Conservation (phyloP, 495 filamentous ascomycete genomes). For the Umbilicaria muhlenbergii region DNA sequence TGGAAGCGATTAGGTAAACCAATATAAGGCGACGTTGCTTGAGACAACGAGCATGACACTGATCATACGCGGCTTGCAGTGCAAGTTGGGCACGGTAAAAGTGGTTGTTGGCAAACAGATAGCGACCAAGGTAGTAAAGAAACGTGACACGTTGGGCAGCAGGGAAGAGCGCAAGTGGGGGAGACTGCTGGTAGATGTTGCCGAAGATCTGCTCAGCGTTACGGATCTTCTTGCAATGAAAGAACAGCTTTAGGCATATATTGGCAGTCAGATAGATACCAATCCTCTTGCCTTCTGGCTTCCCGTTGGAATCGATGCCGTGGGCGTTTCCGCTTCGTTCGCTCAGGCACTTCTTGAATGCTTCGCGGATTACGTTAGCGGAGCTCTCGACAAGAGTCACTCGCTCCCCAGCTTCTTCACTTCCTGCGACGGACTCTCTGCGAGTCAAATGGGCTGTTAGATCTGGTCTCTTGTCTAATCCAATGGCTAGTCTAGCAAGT, state of each 20-base stretch:
- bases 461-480: conserved; percentile 58
- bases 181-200: conserved; percentile 71
- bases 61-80: conserved; percentile 63
- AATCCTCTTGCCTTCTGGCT: conserved; percentile 66
- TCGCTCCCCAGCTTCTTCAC: conserved; percentile 38
- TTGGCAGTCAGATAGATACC: conserved; percentile 89
- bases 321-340: conserved; percentile 52
- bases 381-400: conserved; percentile 72
- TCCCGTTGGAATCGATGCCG: conserved; percentile 27
- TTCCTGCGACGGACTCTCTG: conserved; percentile 23
- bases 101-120: conserved; percentile 66
- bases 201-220: conserved; percentile 74
- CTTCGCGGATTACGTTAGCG: conserved; percentile 74
- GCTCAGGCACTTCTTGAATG: conserved; percentile 79
- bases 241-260: conserved; percentile 74
- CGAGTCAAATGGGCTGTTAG: conserved; percentile 41
- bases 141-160: conserved; percentile 84
- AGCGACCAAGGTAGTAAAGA: conserved; percentile 87
- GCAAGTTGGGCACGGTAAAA: conserved; percentile 59
- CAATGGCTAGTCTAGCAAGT: conserved; percentile 66
- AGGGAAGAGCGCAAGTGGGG: conserved; percentile 62
- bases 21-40: conserved; percentile 68
- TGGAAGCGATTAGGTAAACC: conserved; percentile 68
- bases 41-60: conserved; percentile 50
- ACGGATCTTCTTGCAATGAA: conserved; percentile 48